These are phyloP conservation scores for Boletus huronensis DNA, from an alignment of 768 basidiomycete genomes.

Conservation along the genomic window DNA sequence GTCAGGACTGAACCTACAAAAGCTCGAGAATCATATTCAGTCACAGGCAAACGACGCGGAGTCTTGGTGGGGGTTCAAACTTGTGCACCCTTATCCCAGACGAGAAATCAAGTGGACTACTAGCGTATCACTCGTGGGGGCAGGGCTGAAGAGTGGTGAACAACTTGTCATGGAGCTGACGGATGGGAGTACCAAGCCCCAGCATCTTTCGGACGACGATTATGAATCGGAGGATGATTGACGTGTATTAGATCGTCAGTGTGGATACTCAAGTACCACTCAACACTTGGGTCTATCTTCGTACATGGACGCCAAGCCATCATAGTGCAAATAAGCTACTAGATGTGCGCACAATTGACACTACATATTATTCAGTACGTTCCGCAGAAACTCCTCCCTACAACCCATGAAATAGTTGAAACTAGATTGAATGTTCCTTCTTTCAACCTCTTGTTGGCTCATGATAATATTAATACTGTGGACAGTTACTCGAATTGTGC, in stretches of 20 bases:
- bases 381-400: too few species aligned
- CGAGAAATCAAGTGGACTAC: constrained; percentile 53
- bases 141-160: constrained; percentile 52
- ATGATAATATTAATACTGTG: neutral
- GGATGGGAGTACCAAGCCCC: constrained; percentile 9
- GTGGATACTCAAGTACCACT: neutral
- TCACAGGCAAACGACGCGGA: constrained; percentile 25
- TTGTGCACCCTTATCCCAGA: constrained; percentile 69
- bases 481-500: neutral
- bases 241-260: neutral
- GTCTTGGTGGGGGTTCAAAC: constrained; percentile 71
- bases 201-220: constrained; percentile 46
- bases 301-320: neutral
- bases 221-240: constrained; percentile 52
- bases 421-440: too few species aligned
- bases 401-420: neutral
- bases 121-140: constrained; percentile 39
- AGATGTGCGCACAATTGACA: too few species aligned
- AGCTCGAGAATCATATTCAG: constrained; percentile 37
- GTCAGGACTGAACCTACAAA: constrained; percentile 29
- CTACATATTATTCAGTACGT: neutral
- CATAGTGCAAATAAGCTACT: neutral
- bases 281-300: neutral
- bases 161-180: constrained; percentile 62
- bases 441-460: neutral